Base-by-base conservation (phyloP, 768 basidiomycete genomes). In the Calocera cornea region DNA sequence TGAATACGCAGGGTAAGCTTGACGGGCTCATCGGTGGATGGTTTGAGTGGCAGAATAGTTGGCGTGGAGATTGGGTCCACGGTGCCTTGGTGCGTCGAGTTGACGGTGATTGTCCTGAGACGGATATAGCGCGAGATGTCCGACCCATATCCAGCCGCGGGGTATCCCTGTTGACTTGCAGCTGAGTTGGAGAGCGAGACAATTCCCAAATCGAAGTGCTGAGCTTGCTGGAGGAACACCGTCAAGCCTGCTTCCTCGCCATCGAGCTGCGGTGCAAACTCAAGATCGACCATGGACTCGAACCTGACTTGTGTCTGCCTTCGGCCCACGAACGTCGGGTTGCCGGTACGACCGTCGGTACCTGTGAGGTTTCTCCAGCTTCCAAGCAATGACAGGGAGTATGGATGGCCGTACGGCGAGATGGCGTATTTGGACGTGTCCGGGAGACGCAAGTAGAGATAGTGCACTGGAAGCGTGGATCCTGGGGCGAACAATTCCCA, bases 211-310 rank as follows among this genome's bases (percentile, higher is more conserved):
- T 60, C 54, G 54, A 60, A 60, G 31, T 60, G 54, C 54, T 14
- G 14, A 10, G 54, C 54, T 22, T 60, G 54, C 27, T 60, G 24
- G 10, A 60, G 54, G 54, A 60, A 60, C 14, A 60, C 54, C 10
- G 54, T 60, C 19, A 60, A 31, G 54, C 54, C 54, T 27, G 54
- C 54, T 19, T 60, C 54, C 22, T 60, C 54, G 54, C 54, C 54
- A 33, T 60, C 54, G 5, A 60, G 54, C 31, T 60, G 54, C 2
- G 54, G 54, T 5, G 24, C 54, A 33, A 60, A 60, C 16, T 60
- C 54, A 33, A 60, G 11, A 22, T 60, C 54, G 27, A 60, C 54
- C 54, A 29, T 14, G 27, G 54, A 60, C 27, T 60, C 54, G 54
- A 60, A 60, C 54, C 54, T 27, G 10, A 60, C 54, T 60, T 60